phyloP scores from a whole-genome alignment of 139 green algal species.

The Chlorokybus atmophyticus region DNA sequence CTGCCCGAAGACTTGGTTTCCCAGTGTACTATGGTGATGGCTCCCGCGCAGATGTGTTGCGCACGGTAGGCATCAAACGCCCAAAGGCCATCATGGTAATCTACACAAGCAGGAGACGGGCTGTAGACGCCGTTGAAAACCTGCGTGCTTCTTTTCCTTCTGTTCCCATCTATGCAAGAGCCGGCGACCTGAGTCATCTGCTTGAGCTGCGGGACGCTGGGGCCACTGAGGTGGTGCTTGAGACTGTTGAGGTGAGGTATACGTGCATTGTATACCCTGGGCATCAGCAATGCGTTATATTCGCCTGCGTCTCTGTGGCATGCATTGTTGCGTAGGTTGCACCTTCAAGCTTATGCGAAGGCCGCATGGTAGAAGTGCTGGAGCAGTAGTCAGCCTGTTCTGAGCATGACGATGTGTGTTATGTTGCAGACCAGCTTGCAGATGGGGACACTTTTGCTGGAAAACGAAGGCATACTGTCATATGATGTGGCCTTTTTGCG shows the following conservation, averaged over 20 bases:
- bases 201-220: constrained; percentile 65
- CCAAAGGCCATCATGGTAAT: constrained; percentile 58
- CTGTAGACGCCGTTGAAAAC: constrained; percentile 45
- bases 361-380: not conserved
- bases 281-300: not conserved
- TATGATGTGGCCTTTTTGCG: constrained; percentile 27
- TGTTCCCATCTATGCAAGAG: constrained; percentile 65
- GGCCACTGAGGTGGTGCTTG: constrained; percentile 37
- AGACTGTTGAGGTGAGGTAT: constrained; percentile 38
- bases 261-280: not conserved
- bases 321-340: not conserved
- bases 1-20: constrained; percentile 20
- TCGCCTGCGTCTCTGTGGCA: not conserved
- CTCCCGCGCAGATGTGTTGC: constrained; percentile 49
- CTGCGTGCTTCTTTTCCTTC: constrained; percentile 41
- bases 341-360: not conserved
- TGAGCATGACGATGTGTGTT: not conserved
- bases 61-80: constrained; percentile 53
- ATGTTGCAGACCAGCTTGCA: constrained; percentile 22
- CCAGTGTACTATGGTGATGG: constrained; percentile 54
- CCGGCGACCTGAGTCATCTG: constrained; percentile 57
- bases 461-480: constrained; percentile 18
- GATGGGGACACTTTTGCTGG: constrained; percentile 18
- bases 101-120: constrained; percentile 37
- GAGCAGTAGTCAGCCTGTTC: not conserved